Percentiles rank a stretch among this genome's conserved stretches.
Evolutionary conservation across 139 green algal species (phyloP).

Genomic region (Chlorella sp.): DNA sequence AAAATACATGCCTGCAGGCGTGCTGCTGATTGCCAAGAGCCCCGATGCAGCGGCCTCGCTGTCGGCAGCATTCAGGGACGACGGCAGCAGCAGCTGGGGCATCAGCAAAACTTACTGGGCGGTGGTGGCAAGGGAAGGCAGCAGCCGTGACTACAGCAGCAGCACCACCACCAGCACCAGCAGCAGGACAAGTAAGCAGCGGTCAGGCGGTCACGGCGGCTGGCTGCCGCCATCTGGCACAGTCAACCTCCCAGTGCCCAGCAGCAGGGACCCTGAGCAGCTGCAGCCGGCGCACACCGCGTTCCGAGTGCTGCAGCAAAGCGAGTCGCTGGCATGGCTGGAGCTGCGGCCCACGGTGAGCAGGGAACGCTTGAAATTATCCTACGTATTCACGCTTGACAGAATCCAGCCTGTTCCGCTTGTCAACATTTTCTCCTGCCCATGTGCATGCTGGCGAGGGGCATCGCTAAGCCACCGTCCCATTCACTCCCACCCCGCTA

Average conservation of each 20-base stretch:
- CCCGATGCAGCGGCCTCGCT: slow-evolving; percentile 65
- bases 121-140: slow-evolving; percentile 12
- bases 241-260: slow-evolving; percentile 4
- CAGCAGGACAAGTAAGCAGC: background rate
- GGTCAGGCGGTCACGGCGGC: background rate
- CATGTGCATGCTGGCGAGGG: background rate
- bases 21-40: slow-evolving; percentile 62
- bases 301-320: slow-evolving; percentile 20
- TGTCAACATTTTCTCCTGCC: too few species aligned
- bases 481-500: background rate
- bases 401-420: too few species aligned
- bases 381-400: too few species aligned
- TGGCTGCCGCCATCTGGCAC: background rate
- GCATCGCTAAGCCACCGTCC: background rate
- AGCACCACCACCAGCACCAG: background rate
- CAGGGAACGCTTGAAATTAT: too few species aligned
- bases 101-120: slow-evolving; percentile 49
- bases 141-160: background rate
- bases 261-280: background rate
- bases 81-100: background rate
- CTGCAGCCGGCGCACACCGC: background rate
- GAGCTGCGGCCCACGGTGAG: slow-evolving; percentile 40
- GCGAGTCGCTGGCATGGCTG: slow-evolving; percentile 37
- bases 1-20: slow-evolving; percentile 23
- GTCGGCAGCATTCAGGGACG: slow-evolving; percentile 42